Conservation (phyloP, 2,329 filamentous ascomycete species). For the Fusarium sp. region DNA sequence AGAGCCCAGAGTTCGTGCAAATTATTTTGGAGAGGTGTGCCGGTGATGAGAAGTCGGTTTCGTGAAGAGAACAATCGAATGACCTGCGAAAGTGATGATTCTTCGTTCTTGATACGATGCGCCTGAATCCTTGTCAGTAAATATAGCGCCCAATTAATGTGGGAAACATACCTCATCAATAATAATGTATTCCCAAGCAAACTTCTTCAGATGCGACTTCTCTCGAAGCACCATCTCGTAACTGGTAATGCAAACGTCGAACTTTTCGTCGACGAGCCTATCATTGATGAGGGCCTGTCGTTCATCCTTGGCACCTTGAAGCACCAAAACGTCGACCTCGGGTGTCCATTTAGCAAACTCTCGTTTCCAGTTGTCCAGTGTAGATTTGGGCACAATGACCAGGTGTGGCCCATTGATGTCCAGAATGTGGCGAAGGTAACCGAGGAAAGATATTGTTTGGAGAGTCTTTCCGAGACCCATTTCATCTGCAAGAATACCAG, state of each 20-base stretch:
- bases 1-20: conserved; percentile 97
- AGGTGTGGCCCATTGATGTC: conserved; percentile 92
- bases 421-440: conserved; percentile 91
- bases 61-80: conserved; percentile 96
- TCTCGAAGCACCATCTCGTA: conserved; percentile 99
- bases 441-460: conserved; percentile 96
- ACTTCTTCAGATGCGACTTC: conserved; percentile 94
- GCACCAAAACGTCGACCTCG: conserved; percentile 91
- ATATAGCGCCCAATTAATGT: neutral
- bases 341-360: conserved; percentile 96
- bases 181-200: conserved; percentile 99
- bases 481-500: conserved; percentile 95
- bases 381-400: conserved; percentile 94
- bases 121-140: conserved; percentile 57
- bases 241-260: conserved; percentile 97
- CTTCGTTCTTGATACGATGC: conserved; percentile 99
- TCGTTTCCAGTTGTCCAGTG: conserved; percentile 97
- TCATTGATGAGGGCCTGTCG: conserved; percentile 89
- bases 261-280: conserved; percentile 91
- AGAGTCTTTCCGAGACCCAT: conserved; percentile 99
- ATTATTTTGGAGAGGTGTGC: conserved; percentile 97
- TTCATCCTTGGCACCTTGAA: conserved; percentile 96
- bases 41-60: conserved; percentile 94
- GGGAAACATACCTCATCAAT: conserved; percentile 77
- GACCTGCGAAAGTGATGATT: conserved; percentile 95